Conservation (phyloP, 495 filamentous ascomycete genomes). For the Xylaria castorea region DNA sequence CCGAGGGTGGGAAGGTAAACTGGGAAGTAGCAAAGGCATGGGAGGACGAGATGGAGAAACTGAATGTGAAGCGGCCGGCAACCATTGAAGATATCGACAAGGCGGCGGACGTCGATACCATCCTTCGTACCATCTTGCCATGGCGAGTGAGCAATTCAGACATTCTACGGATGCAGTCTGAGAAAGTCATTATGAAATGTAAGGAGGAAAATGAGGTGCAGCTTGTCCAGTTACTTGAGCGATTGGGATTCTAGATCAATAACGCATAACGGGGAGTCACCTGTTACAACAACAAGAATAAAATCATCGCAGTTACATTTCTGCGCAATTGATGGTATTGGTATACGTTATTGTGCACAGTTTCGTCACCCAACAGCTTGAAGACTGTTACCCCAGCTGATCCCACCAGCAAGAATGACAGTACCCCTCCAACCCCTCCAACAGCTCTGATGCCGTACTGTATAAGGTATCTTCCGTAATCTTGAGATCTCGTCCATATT, state of each 20-base stretch:
- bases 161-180: conserved; percentile 33
- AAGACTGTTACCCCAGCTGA: too few species aligned
- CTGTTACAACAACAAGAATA: too few species aligned
- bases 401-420: too few species aligned
- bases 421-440: too few species aligned
- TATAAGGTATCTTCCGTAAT: too few species aligned
- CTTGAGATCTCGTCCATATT: too few species aligned
- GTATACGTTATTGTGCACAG: too few species aligned
- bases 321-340: too few species aligned
- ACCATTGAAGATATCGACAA: conserved; percentile 38
- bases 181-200: conserved; percentile 29
- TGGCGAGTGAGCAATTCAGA: conserved; percentile 39
- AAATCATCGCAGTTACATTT: too few species aligned
- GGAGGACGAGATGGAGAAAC: conserved; percentile 36
- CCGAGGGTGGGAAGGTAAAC: conserved; percentile 24
- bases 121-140: conserved; percentile 34
- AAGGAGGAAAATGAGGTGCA: conserved; percentile 31
- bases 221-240: conserved; percentile 24
- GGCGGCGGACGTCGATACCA: conserved; percentile 35
- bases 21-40: conserved; percentile 38
- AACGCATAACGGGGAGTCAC: too few species aligned
- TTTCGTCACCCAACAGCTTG: too few species aligned
- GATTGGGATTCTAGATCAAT: conserved; percentile 10
- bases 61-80: conserved; percentile 29
- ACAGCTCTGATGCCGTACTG: too few species aligned